phyloP scores from a whole-genome alignment of 2,329 filamentous ascomycete species.

The Pseudogymnoascus destructans region DNA sequence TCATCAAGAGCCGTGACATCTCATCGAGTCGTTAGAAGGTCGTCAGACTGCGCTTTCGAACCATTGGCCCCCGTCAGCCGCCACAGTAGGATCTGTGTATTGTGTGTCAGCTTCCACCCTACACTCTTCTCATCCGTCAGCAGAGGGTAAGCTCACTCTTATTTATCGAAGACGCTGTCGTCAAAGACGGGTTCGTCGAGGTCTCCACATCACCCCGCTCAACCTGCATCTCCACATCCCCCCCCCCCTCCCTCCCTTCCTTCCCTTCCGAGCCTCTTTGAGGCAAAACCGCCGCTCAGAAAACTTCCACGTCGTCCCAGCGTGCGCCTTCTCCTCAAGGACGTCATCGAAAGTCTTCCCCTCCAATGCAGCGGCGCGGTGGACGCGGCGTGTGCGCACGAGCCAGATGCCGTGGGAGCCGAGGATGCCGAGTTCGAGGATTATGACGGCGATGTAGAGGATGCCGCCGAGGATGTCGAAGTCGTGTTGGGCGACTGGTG shows the following conservation, averaged over 20 bases:
- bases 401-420: slow-evolving; percentile 46
- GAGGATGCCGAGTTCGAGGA: slow-evolving; percentile 48
- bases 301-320: slow-evolving; percentile 27
- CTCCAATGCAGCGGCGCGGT: slow-evolving; percentile 36
- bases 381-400: slow-evolving; percentile 38
- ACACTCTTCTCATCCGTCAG: neutral
- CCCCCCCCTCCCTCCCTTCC: neutral
- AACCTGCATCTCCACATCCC: neutral
- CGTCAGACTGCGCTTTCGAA: neutral
- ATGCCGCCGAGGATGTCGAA: slow-evolving; percentile 49
- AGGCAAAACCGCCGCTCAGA: slow-evolving; percentile 24
- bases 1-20: neutral
- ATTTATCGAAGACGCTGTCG: neutral
- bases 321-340: slow-evolving; percentile 26
- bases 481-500: slow-evolving; percentile 41
- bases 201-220: neutral
- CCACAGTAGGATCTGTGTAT: neutral
- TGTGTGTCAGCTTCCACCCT: neutral
- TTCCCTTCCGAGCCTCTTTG: neutral
- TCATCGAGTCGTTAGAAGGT: neutral
- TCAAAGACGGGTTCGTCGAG: neutral
- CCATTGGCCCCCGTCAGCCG: neutral
- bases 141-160: neutral
- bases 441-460: slow-evolving; percentile 42
- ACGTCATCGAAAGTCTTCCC: slow-evolving; percentile 45